Base-by-base conservation (phyloP, 768 basidiomycete genomes). In the Leccinum pellstonianum region DNA sequence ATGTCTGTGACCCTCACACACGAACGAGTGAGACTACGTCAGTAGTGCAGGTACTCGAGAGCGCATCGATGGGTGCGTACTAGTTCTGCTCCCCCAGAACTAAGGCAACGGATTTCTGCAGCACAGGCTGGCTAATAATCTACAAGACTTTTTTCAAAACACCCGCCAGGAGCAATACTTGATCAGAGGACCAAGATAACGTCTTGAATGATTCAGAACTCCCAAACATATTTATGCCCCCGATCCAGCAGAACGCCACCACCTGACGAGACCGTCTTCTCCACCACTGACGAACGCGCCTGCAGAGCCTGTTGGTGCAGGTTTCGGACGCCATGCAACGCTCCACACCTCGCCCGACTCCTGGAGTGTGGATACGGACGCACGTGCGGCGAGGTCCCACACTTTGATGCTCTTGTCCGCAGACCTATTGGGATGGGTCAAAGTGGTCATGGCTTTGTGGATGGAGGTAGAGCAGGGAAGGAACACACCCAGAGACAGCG, bases 381-480 rank as follows among this genome's bases (percentile, higher is more conserved):
- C 77, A 5, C 90, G 85, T 6, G 90, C 82, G 3, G 80, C 82
- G 55, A 93, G 81, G 66, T 95, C 93, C 93, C 93, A 95, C 8
- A 94, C 85, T 68, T 92, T 93, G 63, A 91, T 85, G 1, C 85
- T 87, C 73, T 89, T 91, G 73, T 95, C 93, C 11, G 90, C 87
- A 49, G 92, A 93, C 17, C 91, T 91, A 57, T 46, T 49, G 29
- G 47, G 51, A 25, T 38, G 25, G 17, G 15, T 65, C 6, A 56
- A 50, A 1, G 8, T 56, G 4, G 21, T 19, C 43, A 51, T 50
- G 2, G n/a, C 15, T 53, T 37, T 31, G 21, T 19, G 41, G n/a
- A 19, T 19, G 41, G 41, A 43, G 17, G 37, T 17, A 38, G 7
- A 48, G 35, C 9, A 47, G 19, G 64, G 14, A 58, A 48, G 37